Conservation (phyloP, 257 asterid genomes). For the Leonotis leonurus region DNA sequence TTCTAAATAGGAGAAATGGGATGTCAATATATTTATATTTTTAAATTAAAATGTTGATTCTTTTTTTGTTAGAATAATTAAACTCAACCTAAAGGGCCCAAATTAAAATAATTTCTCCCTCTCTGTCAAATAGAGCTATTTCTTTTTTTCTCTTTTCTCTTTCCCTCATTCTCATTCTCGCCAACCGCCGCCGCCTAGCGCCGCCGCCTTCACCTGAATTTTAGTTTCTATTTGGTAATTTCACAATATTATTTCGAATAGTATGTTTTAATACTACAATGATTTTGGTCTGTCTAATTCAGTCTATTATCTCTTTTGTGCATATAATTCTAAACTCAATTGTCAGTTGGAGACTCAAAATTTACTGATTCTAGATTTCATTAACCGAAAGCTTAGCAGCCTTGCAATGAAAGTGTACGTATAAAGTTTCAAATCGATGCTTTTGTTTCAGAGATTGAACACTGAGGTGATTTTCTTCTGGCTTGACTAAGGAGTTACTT, state of each 20-base stretch:
- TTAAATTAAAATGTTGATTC: no score
- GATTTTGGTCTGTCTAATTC: not conserved
- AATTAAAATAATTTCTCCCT: not conserved
- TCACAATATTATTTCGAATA: not conserved
- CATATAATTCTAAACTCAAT: no score
- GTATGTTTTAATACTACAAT: not conserved
- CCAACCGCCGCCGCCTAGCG: not conserved
- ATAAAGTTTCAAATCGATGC: not conserved
- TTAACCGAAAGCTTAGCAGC: not conserved
- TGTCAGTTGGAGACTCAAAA: conserved; percentile 1
- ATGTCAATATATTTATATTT: no score
- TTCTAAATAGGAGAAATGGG: no score
- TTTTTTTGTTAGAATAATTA: no score
- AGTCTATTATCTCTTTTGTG: not conserved
- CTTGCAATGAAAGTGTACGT: conserved; percentile 35
- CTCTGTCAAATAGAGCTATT: not conserved
- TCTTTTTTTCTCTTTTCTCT: not conserved
- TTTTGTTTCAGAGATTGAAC: not conserved
- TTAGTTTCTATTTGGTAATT: not conserved
- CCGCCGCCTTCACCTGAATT: not conserved
- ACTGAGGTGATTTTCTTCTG: not conserved
- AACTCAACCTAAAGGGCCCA: not conserved
- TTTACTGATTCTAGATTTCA: not conserved
- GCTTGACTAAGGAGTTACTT: not conserved
- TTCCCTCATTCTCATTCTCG: not conserved